phyloP scores from a whole-genome alignment of 2,329 filamentous ascomycete genomes.

The Fusarium sacchari region DNA sequence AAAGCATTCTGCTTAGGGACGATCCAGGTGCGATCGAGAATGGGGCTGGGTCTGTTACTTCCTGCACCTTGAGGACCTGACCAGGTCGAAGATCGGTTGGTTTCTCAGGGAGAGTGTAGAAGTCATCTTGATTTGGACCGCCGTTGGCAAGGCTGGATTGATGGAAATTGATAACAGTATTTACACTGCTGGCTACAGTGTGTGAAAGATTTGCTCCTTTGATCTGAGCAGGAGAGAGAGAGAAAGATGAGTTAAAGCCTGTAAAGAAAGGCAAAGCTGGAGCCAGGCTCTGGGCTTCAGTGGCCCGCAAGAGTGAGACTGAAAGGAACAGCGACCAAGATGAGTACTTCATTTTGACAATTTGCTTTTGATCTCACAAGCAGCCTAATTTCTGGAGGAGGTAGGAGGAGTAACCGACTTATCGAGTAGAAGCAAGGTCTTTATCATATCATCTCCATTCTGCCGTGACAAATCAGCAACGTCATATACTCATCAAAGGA shows the following conservation, averaged over 20 bases:
- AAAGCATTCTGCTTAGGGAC: conserved; percentile 9
- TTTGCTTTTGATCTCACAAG: rapidly evolving
- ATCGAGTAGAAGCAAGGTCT: neutral
- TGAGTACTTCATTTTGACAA: neutral
- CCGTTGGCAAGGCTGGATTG: conserved; percentile 26
- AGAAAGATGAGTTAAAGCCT: conserved; percentile 31
- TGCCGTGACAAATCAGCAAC: neutral
- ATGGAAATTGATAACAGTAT: conserved; percentile 21
- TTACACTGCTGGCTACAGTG: neutral
- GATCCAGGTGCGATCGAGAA: conserved; percentile 14
- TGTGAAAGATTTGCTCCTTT: neutral
- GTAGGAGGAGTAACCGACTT: rapidly evolving
- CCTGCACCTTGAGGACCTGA: conserved; percentile 20
- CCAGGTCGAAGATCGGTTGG: neutral
- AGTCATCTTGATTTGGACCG: conserved; percentile 28
- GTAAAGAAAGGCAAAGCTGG: neutral
- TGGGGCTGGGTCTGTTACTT: conserved; percentile 2
- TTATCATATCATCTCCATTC: neutral
- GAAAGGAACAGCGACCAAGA: rapidly evolving
- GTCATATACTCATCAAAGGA: neutral
- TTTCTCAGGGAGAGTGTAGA: conserved; percentile 14
- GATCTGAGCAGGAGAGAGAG: conserved; percentile 6
- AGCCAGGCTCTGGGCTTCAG: neutral
- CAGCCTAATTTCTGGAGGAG: too few relatives aligned
- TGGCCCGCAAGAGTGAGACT: rapidly evolving